phyloP scores from a whole-genome alignment of 768 basidiomycete genomes.

The Xerocomellus amylosporus region DNA sequence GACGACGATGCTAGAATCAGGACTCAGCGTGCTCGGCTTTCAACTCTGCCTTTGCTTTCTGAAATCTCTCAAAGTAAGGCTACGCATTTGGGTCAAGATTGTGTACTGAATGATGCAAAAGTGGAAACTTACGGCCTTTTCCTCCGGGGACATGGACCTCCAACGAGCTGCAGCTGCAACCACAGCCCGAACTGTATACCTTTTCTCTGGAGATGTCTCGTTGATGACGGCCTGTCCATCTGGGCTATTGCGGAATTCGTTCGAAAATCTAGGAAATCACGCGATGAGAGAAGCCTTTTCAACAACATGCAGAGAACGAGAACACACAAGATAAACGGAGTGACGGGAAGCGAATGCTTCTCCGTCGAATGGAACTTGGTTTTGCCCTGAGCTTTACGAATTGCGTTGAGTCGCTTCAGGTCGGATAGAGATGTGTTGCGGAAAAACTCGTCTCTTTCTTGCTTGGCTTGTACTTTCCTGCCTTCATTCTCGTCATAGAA shows the following conservation, averaged over 20 bases:
- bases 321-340: conserved; percentile 29
- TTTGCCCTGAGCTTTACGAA: conserved; percentile 29
- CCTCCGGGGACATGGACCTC: conserved; percentile 31
- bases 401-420: conserved; percentile 33
- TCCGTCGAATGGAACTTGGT: conserved; percentile 3
- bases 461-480: conserved; percentile 16
- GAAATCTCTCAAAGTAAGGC: conserved; percentile 23
- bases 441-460: conserved; percentile 31
- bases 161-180: conserved; percentile 27
- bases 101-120: neutral
- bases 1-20: conserved; percentile 6
- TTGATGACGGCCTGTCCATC: conserved; percentile 18
- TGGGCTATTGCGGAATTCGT: conserved; percentile 14
- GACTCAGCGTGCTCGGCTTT: conserved; percentile 1
- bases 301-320: neutral
- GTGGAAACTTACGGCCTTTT: conserved; percentile 28
- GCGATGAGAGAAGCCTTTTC: neutral
- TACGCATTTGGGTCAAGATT: conserved; percentile 4
- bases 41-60: conserved; percentile 15
- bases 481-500: conserved; percentile 23
- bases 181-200: neutral
- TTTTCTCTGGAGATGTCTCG: conserved; percentile 2
- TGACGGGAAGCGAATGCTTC: neutral
- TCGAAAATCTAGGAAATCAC: conserved; percentile 17
- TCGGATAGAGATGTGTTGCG: conserved; percentile 14